These are phyloP conservation scores for Diddensiella caesifluorescens DNA, from an alignment of 805 yeast genomes.

Conservation along the genomic window DNA sequence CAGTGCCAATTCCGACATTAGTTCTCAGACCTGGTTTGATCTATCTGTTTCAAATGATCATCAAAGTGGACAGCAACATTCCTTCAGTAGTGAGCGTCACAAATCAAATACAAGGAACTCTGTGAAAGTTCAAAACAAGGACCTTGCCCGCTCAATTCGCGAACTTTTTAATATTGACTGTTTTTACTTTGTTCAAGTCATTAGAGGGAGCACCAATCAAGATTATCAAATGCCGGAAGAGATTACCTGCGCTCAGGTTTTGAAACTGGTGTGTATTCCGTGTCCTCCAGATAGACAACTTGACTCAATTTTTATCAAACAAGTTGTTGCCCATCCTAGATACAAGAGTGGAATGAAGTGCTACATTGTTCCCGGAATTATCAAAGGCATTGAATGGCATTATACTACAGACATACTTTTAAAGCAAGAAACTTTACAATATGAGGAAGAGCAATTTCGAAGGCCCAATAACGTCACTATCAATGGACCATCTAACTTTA, in stretches of 20 bases:
- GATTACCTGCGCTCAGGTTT: constrained; percentile 11
- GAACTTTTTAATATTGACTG: constrained; percentile 9
- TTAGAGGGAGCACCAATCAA: constrained; percentile 17
- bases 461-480: background rate
- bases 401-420: constrained; percentile 12
- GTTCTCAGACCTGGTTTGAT: background rate
- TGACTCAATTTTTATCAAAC: constrained; percentile 47
- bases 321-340: constrained; percentile 55
- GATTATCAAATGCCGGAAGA: background rate
- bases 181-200: constrained; percentile 20
- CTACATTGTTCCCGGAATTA: constrained; percentile 45
- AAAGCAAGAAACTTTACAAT: constrained; percentile 10
- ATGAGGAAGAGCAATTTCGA: background rate
- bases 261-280: constrained; percentile 19
- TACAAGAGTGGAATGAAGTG: constrained; percentile 60
- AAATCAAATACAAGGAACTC: background rate
- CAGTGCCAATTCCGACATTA: background rate
- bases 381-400: constrained; percentile 9
- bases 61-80: background rate
- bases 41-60: background rate
- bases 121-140: constrained; percentile 5
- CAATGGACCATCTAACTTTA: background rate
- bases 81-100: background rate
- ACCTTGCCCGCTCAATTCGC: constrained; percentile 14
- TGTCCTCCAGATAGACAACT: constrained; percentile 6